Conservation (phyloP, 2,329 filamentous ascomycete species). For the Botrytis hyacinthi region DNA sequence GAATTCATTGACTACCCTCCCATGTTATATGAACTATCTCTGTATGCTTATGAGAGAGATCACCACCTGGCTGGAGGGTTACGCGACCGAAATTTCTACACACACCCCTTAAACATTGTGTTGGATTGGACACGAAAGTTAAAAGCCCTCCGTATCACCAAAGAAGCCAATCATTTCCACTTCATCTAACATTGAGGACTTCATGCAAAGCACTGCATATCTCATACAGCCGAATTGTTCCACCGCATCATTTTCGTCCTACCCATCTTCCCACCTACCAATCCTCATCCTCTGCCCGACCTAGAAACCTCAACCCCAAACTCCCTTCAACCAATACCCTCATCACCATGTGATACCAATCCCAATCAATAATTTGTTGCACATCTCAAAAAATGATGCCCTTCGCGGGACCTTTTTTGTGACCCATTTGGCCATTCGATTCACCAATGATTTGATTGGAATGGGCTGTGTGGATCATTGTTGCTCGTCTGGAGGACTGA, state of each 20-base stretch:
- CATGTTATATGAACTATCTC: too few relatives aligned
- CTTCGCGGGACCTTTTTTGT: neutral
- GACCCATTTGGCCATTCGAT: neutral
- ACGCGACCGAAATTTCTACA: neutral
- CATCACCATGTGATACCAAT: neutral
- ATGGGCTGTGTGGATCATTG: neutral
- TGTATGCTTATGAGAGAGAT: too few relatives aligned
- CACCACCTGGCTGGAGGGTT: neutral
- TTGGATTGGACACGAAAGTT: neutral
- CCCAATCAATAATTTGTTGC: neutral
- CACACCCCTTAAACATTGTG: neutral
- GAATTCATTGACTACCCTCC: too few relatives aligned
- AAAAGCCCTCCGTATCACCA: neutral
- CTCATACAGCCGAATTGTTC: neutral
- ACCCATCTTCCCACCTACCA: neutral
- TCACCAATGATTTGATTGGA: neutral
- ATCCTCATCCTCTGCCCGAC: neutral
- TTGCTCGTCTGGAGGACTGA: neutral
- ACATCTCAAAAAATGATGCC: neutral
- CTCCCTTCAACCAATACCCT: neutral
- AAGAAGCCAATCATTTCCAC: neutral
- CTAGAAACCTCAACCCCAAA: too few relatives aligned
- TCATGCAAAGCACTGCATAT: neutral
- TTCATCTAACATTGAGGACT: too few relatives aligned
- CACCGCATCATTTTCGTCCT: neutral